These are phyloP conservation scores for Ophiosphaerella korrae DNA, from an alignment of 2,329 filamentous ascomycete genomes.

Conservation along the genomic window DNA sequence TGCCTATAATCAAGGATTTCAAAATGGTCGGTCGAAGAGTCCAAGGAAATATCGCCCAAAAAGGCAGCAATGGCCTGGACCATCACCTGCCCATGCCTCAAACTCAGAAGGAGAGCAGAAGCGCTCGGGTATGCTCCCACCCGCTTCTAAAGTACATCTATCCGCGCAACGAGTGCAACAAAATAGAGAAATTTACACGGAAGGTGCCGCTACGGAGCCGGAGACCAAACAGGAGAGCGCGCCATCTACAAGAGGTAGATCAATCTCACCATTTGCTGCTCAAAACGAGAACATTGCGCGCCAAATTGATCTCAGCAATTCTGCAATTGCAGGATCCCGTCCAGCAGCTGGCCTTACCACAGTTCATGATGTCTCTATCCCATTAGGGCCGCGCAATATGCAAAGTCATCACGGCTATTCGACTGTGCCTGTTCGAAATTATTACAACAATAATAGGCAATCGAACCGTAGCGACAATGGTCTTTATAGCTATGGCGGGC, in stretches of 20 bases:
- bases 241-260: not conserved
- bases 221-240: no score
- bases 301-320: constrained; percentile 10
- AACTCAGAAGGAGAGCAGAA: not conserved
- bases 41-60: constrained; percentile 24
- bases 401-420: not conserved
- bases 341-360: constrained; percentile 14
- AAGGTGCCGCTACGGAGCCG: not conserved
- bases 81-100: no score
- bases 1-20: constrained; percentile 17
- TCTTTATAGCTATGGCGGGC: constrained; percentile 22
- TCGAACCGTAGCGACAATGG: constrained; percentile 24
- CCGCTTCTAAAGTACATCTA: not conserved
- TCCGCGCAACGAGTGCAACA: constrained; percentile 1
- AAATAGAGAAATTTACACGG: not conserved
- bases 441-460: constrained; percentile 2
- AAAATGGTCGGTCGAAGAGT: constrained; percentile 20
- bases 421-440: constrained; percentile 12
- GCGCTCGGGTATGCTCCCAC: constrained; percentile 1
- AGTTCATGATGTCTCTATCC: constrained; percentile 17
- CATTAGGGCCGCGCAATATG: constrained; percentile 1
- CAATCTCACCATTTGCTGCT: constrained; percentile 10
- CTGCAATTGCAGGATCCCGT: constrained; percentile 1
- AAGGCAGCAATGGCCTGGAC: constrained; percentile 5
- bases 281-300: constrained; percentile 22